Evolutionary conservation across 2,329 filamentous ascomycete species (phyloP).

Genomic region (Curvularia sp.): DNA sequence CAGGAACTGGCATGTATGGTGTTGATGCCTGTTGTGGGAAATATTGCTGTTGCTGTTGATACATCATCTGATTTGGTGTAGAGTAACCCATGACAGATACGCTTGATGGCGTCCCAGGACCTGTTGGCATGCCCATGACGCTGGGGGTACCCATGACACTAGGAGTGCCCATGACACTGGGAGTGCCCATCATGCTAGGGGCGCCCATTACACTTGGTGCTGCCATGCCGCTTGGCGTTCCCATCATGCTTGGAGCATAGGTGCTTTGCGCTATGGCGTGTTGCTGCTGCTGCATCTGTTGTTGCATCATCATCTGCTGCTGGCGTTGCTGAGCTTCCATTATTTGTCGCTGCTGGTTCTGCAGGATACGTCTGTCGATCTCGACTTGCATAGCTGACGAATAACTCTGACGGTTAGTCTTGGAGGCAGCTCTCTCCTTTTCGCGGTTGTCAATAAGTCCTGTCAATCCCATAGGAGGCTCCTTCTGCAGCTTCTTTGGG

Average conservation of each 20-base stretch:
- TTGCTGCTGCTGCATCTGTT: slow-evolving; percentile 38
- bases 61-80: slow-evolving; percentile 38
- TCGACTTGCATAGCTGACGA: slow-evolving; percentile 47
- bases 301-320: slow-evolving; percentile 37
- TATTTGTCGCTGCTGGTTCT: slow-evolving; percentile 40
- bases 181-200: slow-evolving; percentile 25
- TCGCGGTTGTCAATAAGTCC: slow-evolving; percentile 82
- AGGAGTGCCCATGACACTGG: slow-evolving; percentile 37
- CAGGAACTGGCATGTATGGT: slow-evolving; percentile 37
- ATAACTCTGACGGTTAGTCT: slow-evolving; percentile 37
- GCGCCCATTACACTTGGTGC: slow-evolving; percentile 36
- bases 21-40: slow-evolving; percentile 39
- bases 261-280: slow-evolving; percentile 35
- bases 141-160: no score
- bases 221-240: slow-evolving; percentile 28
- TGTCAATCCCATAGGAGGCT: slow-evolving; percentile 67
- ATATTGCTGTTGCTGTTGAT: slow-evolving; percentile 39
- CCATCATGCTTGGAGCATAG: slow-evolving; percentile 37
- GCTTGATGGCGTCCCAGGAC: slow-evolving; percentile 24
- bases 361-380: slow-evolving; percentile 46
- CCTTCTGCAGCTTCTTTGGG: slow-evolving; percentile 49
- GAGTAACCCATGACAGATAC: slow-evolving; percentile 40
- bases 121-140: slow-evolving; percentile 29
- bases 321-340: slow-evolving; percentile 37
- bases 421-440: slow-evolving; percentile 66